Base-by-base conservation (phyloP, 768 basidiomycete genomes). In the Butyriboletus loyo region DNA sequence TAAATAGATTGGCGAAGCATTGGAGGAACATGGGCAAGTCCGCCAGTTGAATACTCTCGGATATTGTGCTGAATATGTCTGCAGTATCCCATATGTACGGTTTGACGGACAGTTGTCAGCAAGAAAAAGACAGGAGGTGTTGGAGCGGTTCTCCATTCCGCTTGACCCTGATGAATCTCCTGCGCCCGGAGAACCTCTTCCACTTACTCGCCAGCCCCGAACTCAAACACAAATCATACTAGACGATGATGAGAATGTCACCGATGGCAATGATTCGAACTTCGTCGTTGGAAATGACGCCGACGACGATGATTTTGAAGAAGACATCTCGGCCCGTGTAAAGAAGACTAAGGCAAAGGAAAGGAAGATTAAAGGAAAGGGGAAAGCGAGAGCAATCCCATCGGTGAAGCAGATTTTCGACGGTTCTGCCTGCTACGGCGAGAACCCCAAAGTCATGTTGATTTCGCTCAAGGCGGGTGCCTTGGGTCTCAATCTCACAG, bases 41-140 rank as follows among this genome's bases (percentile, higher is more conserved):
- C 28, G 32, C 15, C 28, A 45, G 19, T 37, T 7, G 32, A 44
- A 44, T 34, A 22, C 4, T 24, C n/a, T 35, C 8, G 2, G 36
- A 41, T 44, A 11, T n/a, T 48, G 19, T 49, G 32, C 36, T 59
- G 17, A 61, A 50, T n/a, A 28, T 27, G 17, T 11, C 6, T 19
- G 7, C 56, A 90, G 87, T 0, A 89, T 95, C 27, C 64, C 84
- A 0, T 92, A 82, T 58, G 83, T 87, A 35, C 84, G 88, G 2
- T 92, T 95, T 59, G 92, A 93, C 54, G 92, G 92, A 1, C 78
- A 85, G 60, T 85, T 94, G 83, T 87, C 88, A n/a, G 87, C 85
- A 2, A 85, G 81, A 60, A 77, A 80, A 60, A 81, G 92, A 15
- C 85, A 89, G 69, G 87, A 91, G 58, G 82, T 87, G 8, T 80